Evolutionary conservation across 495 filamentous ascomycete species (phyloP).

Genomic region (Lichina pygmaea): DNA sequence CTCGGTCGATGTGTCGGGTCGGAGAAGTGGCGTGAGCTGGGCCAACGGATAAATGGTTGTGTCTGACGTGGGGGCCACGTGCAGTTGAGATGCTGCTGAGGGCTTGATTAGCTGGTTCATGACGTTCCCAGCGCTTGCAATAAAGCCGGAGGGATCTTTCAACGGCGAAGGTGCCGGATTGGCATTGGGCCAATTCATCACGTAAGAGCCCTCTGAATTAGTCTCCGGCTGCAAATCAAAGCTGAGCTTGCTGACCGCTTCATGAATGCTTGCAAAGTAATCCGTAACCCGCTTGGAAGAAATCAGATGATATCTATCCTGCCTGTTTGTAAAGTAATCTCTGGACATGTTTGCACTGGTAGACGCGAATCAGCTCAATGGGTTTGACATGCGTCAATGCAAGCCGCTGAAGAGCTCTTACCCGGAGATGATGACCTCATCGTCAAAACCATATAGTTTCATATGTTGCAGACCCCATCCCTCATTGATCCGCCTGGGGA

Average conservation of each 20-base stretch:
- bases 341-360: conserved; percentile 62
- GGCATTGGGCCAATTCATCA: conserved; percentile 47
- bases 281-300: conserved; percentile 48
- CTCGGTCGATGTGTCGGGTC: conserved; percentile 64
- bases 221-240: conserved; percentile 38
- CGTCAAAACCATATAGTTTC: conserved; percentile 93
- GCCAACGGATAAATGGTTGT: conserved; percentile 67
- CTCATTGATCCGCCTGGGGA: conserved; percentile 83
- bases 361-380: neutral
- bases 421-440: conserved; percentile 89
- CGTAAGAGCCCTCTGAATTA: conserved; percentile 30
- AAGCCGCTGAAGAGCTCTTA: conserved; percentile 11
- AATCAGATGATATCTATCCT: conserved; percentile 89
- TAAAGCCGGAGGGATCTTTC: conserved; percentile 35
- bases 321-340: conserved; percentile 89
- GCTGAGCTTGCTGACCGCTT: conserved; percentile 51
- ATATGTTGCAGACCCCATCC: conserved; percentile 98
- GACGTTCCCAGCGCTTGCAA: conserved; percentile 33
- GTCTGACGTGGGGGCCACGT: conserved; percentile 12
- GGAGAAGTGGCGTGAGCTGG: conserved; percentile 62
- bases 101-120: conserved; percentile 38
- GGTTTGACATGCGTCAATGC: neutral
- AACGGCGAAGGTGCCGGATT: conserved; percentile 53
- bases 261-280: conserved; percentile 56
- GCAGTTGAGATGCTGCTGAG: neutral